phyloP scores from a whole-genome alignment of 345 rosid species.

The Laguncularia racemosa region DNA sequence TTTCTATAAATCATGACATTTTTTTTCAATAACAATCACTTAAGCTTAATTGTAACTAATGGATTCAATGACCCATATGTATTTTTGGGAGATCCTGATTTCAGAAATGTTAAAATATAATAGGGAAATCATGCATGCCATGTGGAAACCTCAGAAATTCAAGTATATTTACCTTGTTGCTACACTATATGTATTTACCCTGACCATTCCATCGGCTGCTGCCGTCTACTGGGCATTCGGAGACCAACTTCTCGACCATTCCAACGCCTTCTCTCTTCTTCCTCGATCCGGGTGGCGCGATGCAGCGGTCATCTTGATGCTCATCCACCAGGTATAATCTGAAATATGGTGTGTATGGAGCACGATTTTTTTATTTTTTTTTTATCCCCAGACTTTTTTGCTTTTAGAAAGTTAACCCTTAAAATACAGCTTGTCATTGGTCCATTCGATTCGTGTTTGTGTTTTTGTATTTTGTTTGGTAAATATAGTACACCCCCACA shows the following conservation, averaged over 20 bases:
- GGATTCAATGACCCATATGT: too few relatives aligned
- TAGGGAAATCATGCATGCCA: slow-evolving; percentile 85
- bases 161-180: slow-evolving; percentile 74
- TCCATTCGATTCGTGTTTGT: too few relatives aligned
- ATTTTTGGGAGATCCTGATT: not conserved
- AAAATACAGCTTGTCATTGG: too few relatives aligned
- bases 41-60: too few relatives aligned
- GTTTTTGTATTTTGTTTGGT: too few relatives aligned
- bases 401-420: too few relatives aligned
- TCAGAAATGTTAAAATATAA: not conserved
- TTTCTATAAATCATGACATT: too few relatives aligned
- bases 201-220: slow-evolving; percentile 67
- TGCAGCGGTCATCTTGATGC: slow-evolving; percentile 68
- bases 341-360: too few relatives aligned
- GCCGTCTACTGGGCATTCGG: slow-evolving; percentile 87
- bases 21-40: too few relatives aligned
- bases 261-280: slow-evolving; percentile 77
- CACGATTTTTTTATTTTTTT: too few relatives aligned
- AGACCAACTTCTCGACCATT: slow-evolving; percentile 60
- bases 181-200: slow-evolving; percentile 71
- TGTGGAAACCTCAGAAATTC: slow-evolving; percentile 87
- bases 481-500: too few relatives aligned
- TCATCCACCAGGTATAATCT: slow-evolving; percentile 63
- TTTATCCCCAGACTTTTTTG: too few relatives aligned
- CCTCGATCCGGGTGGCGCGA: slow-evolving; percentile 61